Evolutionary conservation across 108 stramenopile genomes (phyloP).

Genomic region (Skeletonema grethae): DNA sequence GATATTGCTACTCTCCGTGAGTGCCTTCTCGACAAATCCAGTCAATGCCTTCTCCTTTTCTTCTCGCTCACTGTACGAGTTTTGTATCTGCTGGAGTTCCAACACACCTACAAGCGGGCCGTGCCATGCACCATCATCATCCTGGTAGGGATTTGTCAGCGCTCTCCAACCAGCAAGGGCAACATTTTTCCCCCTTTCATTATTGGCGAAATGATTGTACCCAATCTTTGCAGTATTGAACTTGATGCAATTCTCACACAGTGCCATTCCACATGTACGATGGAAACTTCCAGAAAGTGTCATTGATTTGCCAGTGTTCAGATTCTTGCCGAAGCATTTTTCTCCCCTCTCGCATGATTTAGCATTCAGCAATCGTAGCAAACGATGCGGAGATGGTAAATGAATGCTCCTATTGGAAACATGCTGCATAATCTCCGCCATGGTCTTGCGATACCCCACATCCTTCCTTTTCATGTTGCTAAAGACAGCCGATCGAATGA

Average conservation of each 20-base stretch:
- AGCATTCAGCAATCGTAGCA: constrained; percentile 41
- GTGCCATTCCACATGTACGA: constrained; percentile 41
- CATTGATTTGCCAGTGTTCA: constrained; percentile 28
- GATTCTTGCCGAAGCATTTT: constrained; percentile 45
- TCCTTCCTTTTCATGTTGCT: constrained; percentile 36
- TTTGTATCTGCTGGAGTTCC: constrained; percentile 46
- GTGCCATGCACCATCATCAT: constrained; percentile 25
- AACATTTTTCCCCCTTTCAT: constrained; percentile 5
- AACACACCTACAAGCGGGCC: constrained; percentile 30
- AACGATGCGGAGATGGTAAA: constrained; percentile 31
- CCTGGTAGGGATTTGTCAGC: constrained; percentile 29
- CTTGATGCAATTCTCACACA: constrained; percentile 47
- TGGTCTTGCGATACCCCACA: constrained; percentile 19
- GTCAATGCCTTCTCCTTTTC: constrained; percentile 27
- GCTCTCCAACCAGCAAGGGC: constrained; percentile 42
- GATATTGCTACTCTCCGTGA: constrained; percentile 4
- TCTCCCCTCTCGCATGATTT: constrained; percentile 46
- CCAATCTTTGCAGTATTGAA: constrained; percentile 36
- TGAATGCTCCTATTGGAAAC: constrained; percentile 41
- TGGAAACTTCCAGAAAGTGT: constrained; percentile 10
- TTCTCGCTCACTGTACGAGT: constrained; percentile 18
- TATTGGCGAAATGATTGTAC: constrained; percentile 25
- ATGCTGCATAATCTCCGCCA: constrained; percentile 33
- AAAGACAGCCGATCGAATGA: constrained; percentile 44
- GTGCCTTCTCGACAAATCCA: constrained; percentile 11